Percentiles rank a stretch among this genome's conserved stretches.
phyloP scores from a whole-genome alignment of 1,284 basidiomycete species.

The Thelephora terrestris region DNA sequence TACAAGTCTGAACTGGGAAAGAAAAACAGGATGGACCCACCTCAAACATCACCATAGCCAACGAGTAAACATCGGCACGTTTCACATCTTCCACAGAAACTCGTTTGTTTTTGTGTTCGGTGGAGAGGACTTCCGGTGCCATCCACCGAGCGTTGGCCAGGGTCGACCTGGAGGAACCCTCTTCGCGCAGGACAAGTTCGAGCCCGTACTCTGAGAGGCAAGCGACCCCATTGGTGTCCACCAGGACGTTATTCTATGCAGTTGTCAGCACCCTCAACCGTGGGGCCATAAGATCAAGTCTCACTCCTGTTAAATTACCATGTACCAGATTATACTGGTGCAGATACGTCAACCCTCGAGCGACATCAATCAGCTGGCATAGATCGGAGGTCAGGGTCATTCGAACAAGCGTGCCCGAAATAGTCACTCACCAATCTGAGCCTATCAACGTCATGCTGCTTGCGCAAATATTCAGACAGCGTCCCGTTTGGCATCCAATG shows the following conservation, averaged over 20 bases:
- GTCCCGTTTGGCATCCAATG: not conserved
- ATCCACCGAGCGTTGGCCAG: not conserved
- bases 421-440: not conserved
- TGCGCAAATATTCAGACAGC: not conserved
- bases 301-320: not conserved
- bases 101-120: too few relatives aligned
- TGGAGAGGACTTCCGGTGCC: not conserved
- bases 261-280: not conserved
- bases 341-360: not conserved
- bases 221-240: not conserved
- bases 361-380: not conserved
- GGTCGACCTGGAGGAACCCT: not conserved
- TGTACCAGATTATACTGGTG: not conserved
- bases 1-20: too few relatives aligned
- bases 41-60: too few relatives aligned
- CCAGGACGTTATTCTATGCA: not conserved
- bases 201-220: not conserved
- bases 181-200: not conserved
- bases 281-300: not conserved
- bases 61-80: too few relatives aligned
- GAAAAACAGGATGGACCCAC: too few relatives aligned
- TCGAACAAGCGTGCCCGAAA: too few relatives aligned
- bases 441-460: not conserved
- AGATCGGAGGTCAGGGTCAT: not conserved
- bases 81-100: too few relatives aligned